phyloP scores from a whole-genome alignment of 495 filamentous ascomycete genomes.

The Penicillium antarcticum region DNA sequence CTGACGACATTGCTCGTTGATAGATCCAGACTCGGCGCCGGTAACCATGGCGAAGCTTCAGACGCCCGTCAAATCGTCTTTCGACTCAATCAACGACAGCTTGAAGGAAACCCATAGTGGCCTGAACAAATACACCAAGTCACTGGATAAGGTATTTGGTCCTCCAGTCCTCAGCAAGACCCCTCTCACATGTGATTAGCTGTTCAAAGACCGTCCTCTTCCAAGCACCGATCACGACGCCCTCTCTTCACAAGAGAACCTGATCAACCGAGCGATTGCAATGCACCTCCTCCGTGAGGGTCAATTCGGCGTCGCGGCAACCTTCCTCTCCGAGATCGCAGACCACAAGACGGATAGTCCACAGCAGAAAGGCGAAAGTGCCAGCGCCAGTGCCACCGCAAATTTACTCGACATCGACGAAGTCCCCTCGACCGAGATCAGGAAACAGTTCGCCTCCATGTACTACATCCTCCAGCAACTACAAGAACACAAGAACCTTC shows the following conservation, averaged over 20 bases:
- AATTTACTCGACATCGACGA: conserved; percentile 46
- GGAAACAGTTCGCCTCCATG: conserved; percentile 80
- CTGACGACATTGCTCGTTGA: conserved; percentile 13
- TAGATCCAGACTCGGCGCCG: conserved; percentile 67
- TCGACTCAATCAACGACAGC: conserved; percentile 74
- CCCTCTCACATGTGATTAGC: conserved; percentile 36
- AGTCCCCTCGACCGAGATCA: conserved; percentile 65
- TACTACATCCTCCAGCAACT: conserved; percentile 82
- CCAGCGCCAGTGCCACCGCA: conserved; percentile 14
- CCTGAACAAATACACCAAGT: conserved; percentile 76
- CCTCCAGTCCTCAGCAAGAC: not conserved
- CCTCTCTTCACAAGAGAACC: conserved; percentile 66
- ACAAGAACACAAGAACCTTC: conserved; percentile 63
- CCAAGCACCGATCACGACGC: conserved; percentile 76
- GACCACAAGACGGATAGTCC: conserved; percentile 26
- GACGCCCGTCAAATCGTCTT: conserved; percentile 70
- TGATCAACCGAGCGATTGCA: conserved; percentile 88
- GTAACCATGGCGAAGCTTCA: conserved; percentile 79
- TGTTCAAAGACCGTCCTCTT: conserved; percentile 73
- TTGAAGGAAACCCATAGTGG: conserved; percentile 76
- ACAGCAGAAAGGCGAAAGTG: not conserved
- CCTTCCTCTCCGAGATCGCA: conserved; percentile 66
- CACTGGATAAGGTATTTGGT: conserved; percentile 67
- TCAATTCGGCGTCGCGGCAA: conserved; percentile 80
- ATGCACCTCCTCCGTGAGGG: conserved; percentile 97